A percentile compares a stretch with the other conserved stretches of the same genome.
These are phyloP conservation scores for Mycena venus DNA, from an alignment of 768 basidiomycete genomes.

Conservation along the genomic window DNA sequence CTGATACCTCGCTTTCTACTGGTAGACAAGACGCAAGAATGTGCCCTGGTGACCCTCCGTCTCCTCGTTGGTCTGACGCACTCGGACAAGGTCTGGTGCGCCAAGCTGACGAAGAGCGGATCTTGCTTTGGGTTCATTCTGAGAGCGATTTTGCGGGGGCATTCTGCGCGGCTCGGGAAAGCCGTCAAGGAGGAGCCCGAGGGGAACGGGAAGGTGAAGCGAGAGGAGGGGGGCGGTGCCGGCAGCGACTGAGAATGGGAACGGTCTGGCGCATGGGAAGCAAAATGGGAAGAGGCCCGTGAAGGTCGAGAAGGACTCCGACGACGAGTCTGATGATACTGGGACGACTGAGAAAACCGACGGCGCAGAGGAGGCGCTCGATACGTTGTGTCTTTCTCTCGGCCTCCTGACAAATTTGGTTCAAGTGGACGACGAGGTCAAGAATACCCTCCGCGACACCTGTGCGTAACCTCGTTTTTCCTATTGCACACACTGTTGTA, in stretches of 20 bases:
- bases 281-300: conserved; percentile 15
- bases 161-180: conserved; percentile 38
- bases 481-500: neutral
- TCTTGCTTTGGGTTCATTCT: conserved; percentile 62
- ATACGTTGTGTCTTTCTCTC: conserved; percentile 80
- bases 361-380: conserved; percentile 62
- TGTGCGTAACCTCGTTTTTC: conserved; percentile 54
- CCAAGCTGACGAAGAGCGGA: conserved; percentile 61
- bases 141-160: conserved; percentile 59
- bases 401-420: conserved; percentile 84
- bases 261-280: neutral
- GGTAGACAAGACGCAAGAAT: conserved; percentile 56
- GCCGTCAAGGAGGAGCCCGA: conserved; percentile 35
- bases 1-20: neutral
- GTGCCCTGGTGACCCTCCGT: conserved; percentile 70
- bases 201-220: conserved; percentile 30
- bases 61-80: conserved; percentile 83
- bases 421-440: conserved; percentile 66
- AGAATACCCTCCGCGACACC: conserved; percentile 58
- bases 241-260: neutral
- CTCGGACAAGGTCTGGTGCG: conserved; percentile 68
- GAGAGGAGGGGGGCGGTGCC: conserved; percentile 11
- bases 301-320: conserved; percentile 29
- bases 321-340: conserved; percentile 32
- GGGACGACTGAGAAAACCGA: conserved; percentile 35